Evolutionary conservation across 169 alveolate species (phyloP), one percentile per base, ranked within the genome.

Genomic region (Plasmodium sp.): DNA sequence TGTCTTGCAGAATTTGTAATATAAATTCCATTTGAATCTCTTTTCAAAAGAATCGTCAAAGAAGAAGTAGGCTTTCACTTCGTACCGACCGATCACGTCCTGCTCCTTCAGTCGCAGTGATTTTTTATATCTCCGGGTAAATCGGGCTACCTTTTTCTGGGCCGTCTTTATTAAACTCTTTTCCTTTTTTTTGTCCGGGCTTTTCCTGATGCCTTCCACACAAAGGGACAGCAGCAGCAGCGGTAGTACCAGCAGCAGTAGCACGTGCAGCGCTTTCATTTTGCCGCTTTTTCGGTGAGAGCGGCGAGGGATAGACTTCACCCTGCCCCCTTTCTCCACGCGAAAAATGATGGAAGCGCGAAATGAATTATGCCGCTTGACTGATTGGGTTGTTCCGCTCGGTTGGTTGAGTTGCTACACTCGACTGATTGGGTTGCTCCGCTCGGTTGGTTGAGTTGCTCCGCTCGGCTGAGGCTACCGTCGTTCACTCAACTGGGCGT

Each of bases 11-110:
- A 16, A 54, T 54, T 54, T 86, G 45, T 75, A 75, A 86, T 56
- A 77, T 27, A 86, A 33, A 3, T 79, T 86, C 93, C 93, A 86
- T 79, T 86, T 86, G 77, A 86, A 86, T 56, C 36, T 31, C 34
- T 77, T 75, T 56, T 86, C 93, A 31, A 86, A 51, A 2, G 62
- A 33, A 0, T 54, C 51, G 77, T 86, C 86, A 39, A 75, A 75
- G 67, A 18, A 34, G 67, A 34, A 75, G 45, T 86, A 75, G 3
- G 93, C 93, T 14, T 86, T 36, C 16, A 86, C n/a, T 75, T 51
- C 31, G 81, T 86, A 86, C 6, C 27, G 12, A 7, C 93, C 93
- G 31, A 75, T 12, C 0, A 86, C 86, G 1, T 58, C 79, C 2
- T 48, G 81, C 9, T 77, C 88, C 71, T 86, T 86, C 7, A 86